Evolutionary conservation across 1,284 basidiomycete species (phyloP), one percentile per base, ranked within the genome.

Genomic region (Omphalotus olearius): DNA sequence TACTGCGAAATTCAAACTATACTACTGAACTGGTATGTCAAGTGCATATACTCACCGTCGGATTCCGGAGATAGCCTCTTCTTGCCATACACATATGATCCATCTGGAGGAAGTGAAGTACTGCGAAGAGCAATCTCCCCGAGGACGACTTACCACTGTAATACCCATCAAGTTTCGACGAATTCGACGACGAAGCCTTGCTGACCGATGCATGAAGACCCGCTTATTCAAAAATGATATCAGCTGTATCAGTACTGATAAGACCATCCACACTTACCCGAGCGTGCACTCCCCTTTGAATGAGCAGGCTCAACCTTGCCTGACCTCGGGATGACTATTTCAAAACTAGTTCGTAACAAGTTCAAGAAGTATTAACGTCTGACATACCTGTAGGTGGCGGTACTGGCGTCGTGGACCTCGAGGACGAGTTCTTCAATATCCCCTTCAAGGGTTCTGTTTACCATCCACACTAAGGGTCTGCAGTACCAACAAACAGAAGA

Each of bases 131-230:
- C 30, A 33, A 33, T n/a, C 41, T 20, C 14, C 30, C 20, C n/a
- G 13, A 43, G 6, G 25, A 17, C 10, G 18, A 36, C 48, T 50
- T 43, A 50, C 48, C 48, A 36, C 48, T 50, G 16, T 40, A 43
- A 20, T 50, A 50, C 35, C 48, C 48, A 43, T 50, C 48, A 26
- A 50, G 25, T 18, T 37, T 43, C n/a, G 48, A 43, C 11, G 48
- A 43, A 33, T 35, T 50, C 9, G 48, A 50, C 11, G 20, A 23
- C 20, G 40, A 50, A 28, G 41, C 41, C 16, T 50, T 50, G 18
- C 46, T 40, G 37, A 33, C 30, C 30, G 30, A 9, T 23, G 23
- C 23, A 23, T 23, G 23, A 33, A 13, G 30, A 33, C 30, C 30
- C 7, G 7, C 30, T 33, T 9, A 2, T 33, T 33, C 13, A 33